phyloP scores from a whole-genome alignment of 768 basidiomycete genomes.

The Podaxis sp. region DNA sequence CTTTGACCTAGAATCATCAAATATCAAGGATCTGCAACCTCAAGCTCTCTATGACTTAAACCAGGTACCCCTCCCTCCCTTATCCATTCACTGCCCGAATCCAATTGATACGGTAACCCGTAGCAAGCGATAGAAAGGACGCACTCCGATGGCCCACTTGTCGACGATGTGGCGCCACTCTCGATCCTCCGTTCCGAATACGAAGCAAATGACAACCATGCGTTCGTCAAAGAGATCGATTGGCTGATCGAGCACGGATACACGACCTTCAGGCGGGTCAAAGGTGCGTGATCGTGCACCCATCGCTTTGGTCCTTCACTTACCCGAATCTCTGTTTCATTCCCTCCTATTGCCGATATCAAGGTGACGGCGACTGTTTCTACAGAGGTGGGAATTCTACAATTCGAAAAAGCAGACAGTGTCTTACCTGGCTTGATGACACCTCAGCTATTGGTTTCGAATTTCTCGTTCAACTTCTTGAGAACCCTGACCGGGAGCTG shows the following conservation, averaged over 20 bases:
- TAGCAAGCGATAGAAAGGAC: slow-evolving; percentile 32
- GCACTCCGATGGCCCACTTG: slow-evolving; percentile 42
- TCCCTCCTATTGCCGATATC: neutral
- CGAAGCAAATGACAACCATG: slow-evolving; percentile 42
- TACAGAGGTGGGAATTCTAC: slow-evolving; percentile 63
- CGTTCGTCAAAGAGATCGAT: slow-evolving; percentile 74
- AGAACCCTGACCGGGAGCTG: slow-evolving; percentile 35
- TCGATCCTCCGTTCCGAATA: slow-evolving; percentile 61
- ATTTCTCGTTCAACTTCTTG: slow-evolving; percentile 69
- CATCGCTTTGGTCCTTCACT: neutral
- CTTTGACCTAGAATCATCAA: neutral
- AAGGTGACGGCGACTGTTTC: slow-evolving; percentile 92
- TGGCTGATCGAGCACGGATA: slow-evolving; percentile 63
- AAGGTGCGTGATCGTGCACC: slow-evolving; percentile 40
- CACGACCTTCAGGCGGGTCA: slow-evolving; percentile 59
- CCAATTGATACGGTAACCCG: neutral
- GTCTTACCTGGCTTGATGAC: slow-evolving; percentile 8
- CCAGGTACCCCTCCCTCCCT: slow-evolving; percentile 12
- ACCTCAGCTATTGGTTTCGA: slow-evolving; percentile 73
- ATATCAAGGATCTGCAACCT: slow-evolving; percentile 6
- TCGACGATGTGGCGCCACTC: slow-evolving; percentile 51
- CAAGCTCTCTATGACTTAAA: slow-evolving; percentile 20
- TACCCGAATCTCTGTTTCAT: neutral
- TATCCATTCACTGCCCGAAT: neutral
- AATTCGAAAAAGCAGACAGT: neutral